Percentiles rank a stretch among this genome's conserved stretches.
These are phyloP conservation scores for Onygenales sp. DNA, from an alignment of 2,329 filamentous ascomycete genomes.

Conservation along the genomic window DNA sequence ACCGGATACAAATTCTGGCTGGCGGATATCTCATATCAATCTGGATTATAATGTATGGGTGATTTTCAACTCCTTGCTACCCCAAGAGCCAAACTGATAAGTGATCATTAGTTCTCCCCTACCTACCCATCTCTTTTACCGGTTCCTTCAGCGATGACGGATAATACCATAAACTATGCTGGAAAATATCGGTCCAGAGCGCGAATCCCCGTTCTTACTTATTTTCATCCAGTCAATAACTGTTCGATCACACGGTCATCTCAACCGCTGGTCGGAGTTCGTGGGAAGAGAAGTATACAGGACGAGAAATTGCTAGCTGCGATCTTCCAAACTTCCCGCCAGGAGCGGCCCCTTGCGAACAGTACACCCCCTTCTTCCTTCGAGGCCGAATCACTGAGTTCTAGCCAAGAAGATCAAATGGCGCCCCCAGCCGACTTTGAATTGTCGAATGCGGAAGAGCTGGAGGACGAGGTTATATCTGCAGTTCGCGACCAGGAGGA, in stretches of 20 bases:
- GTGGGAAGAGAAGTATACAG: conserved; percentile 82
- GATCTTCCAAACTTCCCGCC: conserved; percentile 71
- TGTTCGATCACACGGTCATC: conserved; percentile 94
- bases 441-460: conserved; percentile 52
- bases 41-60: conserved; percentile 59
- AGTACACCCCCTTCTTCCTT: conserved; percentile 28
- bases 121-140: conserved; percentile 82
- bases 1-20: conserved; percentile 68
- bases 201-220: conserved; percentile 81
- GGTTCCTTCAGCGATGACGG: conserved; percentile 85
- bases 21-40: conserved; percentile 88
- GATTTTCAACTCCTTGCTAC: not conserved
- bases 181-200: conserved; percentile 78
- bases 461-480: conserved; percentile 59
- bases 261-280: conserved; percentile 79
- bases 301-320: conserved; percentile 89
- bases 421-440: conserved; percentile 37
- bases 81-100: conserved; percentile 15
- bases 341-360: conserved; percentile 32
- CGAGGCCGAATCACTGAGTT: conserved; percentile 33
- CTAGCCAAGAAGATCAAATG: conserved; percentile 46
- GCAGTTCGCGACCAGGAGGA: conserved; percentile 49
- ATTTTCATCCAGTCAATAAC: conserved; percentile 93
- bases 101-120: conserved; percentile 57
- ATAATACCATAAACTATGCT: conserved; percentile 92